Percentiles rank a stretch among this genome's conserved stretches.
phyloP scores from a whole-genome alignment of 164 flowering plant species.

The Dillenia turbinata region DNA sequence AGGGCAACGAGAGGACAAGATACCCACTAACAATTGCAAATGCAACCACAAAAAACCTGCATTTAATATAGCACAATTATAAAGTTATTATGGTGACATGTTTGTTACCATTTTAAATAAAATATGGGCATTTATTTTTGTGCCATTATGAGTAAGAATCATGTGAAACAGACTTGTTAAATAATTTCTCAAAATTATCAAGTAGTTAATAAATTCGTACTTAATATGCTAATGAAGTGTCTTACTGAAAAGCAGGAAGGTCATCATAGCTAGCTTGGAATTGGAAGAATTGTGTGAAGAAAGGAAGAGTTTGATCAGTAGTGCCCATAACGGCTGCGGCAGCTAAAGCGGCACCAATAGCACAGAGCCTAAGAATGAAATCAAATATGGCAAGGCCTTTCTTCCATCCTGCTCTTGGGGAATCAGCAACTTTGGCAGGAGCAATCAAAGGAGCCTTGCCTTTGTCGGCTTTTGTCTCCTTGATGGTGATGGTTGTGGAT shows the following conservation, averaged over 20 bases:
- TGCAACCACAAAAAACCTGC: conserved; percentile 79
- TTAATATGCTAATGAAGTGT: background rate
- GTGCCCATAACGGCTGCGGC: conserved; percentile 74
- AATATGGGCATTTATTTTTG: too few relatives aligned
- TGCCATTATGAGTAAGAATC: too few relatives aligned
- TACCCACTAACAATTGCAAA: conserved; percentile 57
- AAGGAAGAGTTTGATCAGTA: conserved; percentile 73
- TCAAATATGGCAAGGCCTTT: conserved; percentile 61
- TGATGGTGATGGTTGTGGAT: conserved; percentile 29
- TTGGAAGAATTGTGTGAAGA: conserved; percentile 85
- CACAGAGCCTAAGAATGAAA: conserved; percentile 55
- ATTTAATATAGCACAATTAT: background rate
- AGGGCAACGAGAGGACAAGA: conserved; percentile 67
- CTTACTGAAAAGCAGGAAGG: conserved; percentile 69
- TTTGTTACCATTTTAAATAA: too few relatives aligned
- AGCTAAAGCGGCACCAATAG: conserved; percentile 42
- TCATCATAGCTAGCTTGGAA: conserved; percentile 73
- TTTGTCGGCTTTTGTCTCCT: conserved; percentile 30
- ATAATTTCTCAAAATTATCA: background rate
- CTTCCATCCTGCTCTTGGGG: conserved; percentile 31
- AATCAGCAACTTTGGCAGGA: conserved; percentile 12
- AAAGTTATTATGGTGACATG: too few relatives aligned
- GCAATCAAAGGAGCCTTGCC: conserved; percentile 28
- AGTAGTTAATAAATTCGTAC: background rate
- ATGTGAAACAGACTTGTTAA: too few relatives aligned